phyloP scores from a whole-genome alignment of 106 monocot species.

The Agapanthus africanus region DNA sequence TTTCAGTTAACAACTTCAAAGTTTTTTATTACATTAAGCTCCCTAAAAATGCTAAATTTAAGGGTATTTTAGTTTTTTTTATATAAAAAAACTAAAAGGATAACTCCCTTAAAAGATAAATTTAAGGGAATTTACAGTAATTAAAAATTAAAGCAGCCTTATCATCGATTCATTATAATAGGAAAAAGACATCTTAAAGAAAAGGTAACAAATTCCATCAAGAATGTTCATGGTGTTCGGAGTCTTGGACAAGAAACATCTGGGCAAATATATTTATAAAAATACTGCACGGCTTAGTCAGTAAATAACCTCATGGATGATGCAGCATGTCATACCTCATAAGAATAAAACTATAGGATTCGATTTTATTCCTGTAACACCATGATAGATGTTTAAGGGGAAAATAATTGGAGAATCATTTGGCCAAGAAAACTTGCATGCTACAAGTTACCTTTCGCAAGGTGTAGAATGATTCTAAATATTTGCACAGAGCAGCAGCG shows the following conservation, averaged over 20 bases:
- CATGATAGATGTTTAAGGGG: neutral
- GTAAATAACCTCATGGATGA: neutral
- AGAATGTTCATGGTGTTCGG: too few relatives aligned
- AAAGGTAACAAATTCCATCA: too few relatives aligned
- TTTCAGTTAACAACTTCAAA: too few relatives aligned
- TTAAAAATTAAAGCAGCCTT: too few relatives aligned
- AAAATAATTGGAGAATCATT: neutral
- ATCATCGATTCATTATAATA: too few relatives aligned
- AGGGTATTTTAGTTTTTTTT: too few relatives aligned
- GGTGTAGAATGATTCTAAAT: conserved; percentile 94
- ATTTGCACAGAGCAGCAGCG: conserved; percentile 69
- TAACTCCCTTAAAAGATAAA: too few relatives aligned
- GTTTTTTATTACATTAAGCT: too few relatives aligned
- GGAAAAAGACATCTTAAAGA: too few relatives aligned
- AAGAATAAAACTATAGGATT: neutral
- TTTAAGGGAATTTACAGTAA: too few relatives aligned
- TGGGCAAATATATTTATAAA: neutral
- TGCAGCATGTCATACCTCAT: neutral
- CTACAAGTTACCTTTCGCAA: conserved; percentile 60
- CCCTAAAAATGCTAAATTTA: too few relatives aligned
- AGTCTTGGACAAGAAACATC: neutral
- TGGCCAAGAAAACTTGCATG: neutral
- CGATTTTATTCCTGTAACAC: neutral
- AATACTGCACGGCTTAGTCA: neutral
- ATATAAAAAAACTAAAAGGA: too few relatives aligned